These are phyloP conservation scores for Hemileccinum impolitum DNA, from an alignment of 768 basidiomycete genomes.

Conservation along the genomic window DNA sequence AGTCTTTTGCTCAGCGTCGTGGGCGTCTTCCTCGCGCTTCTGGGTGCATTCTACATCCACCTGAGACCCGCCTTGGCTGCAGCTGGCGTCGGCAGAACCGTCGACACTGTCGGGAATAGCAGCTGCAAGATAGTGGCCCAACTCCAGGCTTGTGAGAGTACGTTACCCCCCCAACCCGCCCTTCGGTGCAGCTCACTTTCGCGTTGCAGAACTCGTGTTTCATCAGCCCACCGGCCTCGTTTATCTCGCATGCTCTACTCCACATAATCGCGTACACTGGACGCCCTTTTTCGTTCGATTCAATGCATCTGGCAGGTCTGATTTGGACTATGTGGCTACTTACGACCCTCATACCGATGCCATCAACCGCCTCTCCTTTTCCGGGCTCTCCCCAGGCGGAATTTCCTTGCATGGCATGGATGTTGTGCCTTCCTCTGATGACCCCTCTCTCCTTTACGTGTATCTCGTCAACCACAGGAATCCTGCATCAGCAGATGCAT, in stretches of 20 bases:
- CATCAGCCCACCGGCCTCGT: conserved; percentile 54
- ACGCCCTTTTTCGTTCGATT: conserved; percentile 40
- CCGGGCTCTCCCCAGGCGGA: conserved; percentile 37
- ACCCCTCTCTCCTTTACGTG: conserved; percentile 52
- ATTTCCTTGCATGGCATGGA: conserved; percentile 68
- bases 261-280: conserved; percentile 48
- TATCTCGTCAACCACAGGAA: conserved; percentile 72
- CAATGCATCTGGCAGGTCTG: conserved; percentile 36
- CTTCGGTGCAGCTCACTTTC: conserved; percentile 10
- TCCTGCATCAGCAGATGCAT: conserved; percentile 40
- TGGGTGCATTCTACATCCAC: conserved; percentile 47
- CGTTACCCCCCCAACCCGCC: conserved; percentile 12
- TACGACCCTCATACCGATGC: conserved; percentile 48
- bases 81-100: conserved; percentile 43
- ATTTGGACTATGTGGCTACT: conserved; percentile 55
- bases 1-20: conserved; percentile 1
- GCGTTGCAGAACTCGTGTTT: conserved; percentile 49
- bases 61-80: conserved; percentile 43
- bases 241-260: conserved; percentile 63
- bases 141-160: conserved; percentile 70
- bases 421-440: conserved; percentile 49
- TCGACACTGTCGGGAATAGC: conserved; percentile 45
- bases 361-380: conserved; percentile 44
- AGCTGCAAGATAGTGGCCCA: conserved; percentile 49
- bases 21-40: conserved; percentile 35